Conservation (phyloP, 2,329 filamentous ascomycete species). For the Raffaelea deltoideospora region DNA sequence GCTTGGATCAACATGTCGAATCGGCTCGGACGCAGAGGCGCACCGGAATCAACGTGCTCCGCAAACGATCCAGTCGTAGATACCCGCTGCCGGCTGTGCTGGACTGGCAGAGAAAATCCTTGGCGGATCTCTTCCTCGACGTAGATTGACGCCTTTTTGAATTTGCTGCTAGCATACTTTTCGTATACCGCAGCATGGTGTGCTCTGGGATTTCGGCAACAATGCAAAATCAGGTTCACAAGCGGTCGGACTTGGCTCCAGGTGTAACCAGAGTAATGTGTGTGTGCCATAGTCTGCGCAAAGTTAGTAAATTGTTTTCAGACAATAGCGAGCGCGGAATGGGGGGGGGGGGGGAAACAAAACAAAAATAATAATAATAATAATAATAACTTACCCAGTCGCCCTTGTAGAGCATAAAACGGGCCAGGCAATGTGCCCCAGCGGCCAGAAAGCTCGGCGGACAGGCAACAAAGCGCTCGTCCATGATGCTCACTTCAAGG, state of each 20-base stretch:
- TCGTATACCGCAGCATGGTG: constrained; percentile 83
- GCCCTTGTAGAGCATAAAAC: constrained; percentile 79
- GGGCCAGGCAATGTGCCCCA: constrained; percentile 80
- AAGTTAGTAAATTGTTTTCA: background rate
- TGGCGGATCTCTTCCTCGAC: constrained; percentile 60
- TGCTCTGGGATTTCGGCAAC: constrained; percentile 63
- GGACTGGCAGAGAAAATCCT: constrained; percentile 33
- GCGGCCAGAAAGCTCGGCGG: constrained; percentile 84
- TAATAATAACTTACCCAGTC: constrained; percentile 56
- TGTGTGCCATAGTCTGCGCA: constrained; percentile 58
- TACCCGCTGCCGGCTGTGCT: constrained; percentile 2
- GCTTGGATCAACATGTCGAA: background rate
- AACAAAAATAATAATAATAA: constrained; percentile 19
- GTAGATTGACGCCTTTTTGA: constrained; percentile 68
- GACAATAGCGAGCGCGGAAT: background rate
- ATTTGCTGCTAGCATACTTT: constrained; percentile 80
- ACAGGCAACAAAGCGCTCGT: constrained; percentile 87
- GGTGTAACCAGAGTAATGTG: constrained; percentile 90
- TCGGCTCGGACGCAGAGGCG: background rate
- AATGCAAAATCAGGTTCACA: constrained; percentile 67
- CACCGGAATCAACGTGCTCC: background rate
- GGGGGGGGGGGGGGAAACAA: background rate
- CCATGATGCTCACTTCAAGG: constrained; percentile 91
- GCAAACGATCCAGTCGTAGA: constrained; percentile 2
- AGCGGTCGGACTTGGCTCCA: constrained; percentile 68